Evolutionary conservation across 2,329 filamentous ascomycete species (phyloP), one percentile per base, ranked within the genome.

Genomic region (Diaporthe citri): DNA sequence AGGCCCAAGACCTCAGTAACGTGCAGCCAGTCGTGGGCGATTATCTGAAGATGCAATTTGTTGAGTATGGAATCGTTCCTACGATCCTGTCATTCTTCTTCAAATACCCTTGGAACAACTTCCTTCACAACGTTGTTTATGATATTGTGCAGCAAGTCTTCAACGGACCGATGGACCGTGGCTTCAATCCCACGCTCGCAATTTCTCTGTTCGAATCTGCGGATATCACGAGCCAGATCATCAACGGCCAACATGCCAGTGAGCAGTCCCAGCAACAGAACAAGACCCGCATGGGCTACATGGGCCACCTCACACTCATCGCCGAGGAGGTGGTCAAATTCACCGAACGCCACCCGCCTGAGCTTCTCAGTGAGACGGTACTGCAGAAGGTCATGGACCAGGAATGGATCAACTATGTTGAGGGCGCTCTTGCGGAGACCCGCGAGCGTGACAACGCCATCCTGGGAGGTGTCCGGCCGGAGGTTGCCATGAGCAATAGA

Each of bases 301-400:
- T 99, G 96, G 97, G 97, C 4, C 97, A 99, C 83, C 88, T 99
- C 69, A 99, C 97, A 0, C 90, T 99, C 39, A 98, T 99, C 76
- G 96, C 97, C 41, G 97, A 99, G 84, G 97, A 99, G 84, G 97
- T 99, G 25, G 95, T 98, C 82, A 99, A 98, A 84, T 98, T 99
- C 82, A 98, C 95, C 48, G 97, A 98, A 84, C 92, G 97, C 72
- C 95, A 98, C 83, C 94, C 96, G 4, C 94, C 95, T 0, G 96
- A 98, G 84, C 87, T 96, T 28, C 88, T 98, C 13, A 97, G 95
- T 0, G 93, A 95, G 76, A 89, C 90, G 17, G 95, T 99, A 3
- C 88, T 98, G 78, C 94, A 98, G 79, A 95, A 93, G 79, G 95
- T 98, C 66, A 94, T 97, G 88, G 93, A 95, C 80, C 92, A 93